A percentile compares a stretch with the other conserved stretches of the same genome.
Evolutionary conservation across 2,329 filamentous ascomycete genomes (phyloP).

Genomic region (Neocucurbitaria cava): DNA sequence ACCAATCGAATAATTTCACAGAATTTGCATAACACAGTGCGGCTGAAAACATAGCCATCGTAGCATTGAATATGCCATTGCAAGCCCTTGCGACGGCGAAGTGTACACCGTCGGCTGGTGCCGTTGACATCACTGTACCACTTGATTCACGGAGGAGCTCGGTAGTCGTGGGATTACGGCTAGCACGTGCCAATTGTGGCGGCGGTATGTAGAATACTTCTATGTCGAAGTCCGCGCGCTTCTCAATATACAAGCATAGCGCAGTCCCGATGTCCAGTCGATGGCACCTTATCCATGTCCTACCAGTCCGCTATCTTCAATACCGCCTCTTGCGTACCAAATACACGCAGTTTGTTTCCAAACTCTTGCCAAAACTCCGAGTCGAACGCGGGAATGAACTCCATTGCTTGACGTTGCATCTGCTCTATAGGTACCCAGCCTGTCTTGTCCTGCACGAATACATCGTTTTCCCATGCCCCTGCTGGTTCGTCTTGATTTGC

Average conservation of each 20-base stretch:
- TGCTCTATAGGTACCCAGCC: constrained; percentile 30
- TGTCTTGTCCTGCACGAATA: constrained; percentile 21
- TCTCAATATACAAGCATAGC: too few species aligned
- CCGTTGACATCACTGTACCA: not conserved
- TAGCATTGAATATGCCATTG: not conserved
- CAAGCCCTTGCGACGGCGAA: not conserved
- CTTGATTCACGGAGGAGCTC: not conserved
- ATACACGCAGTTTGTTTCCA: constrained; percentile 66
- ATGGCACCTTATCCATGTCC: not conserved
- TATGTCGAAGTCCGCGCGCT: too few species aligned
- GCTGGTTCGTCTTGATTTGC: not conserved
- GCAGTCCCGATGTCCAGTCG: too few species aligned
- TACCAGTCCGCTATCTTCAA: constrained; percentile 34
- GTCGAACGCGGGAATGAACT: constrained; percentile 60
- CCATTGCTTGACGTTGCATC: constrained; percentile 37
- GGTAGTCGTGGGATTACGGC: too few species aligned
- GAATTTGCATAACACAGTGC: not conserved
- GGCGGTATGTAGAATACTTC: too few species aligned
- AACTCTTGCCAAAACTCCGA: constrained; percentile 64
- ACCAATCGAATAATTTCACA: not conserved
- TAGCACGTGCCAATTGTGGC: too few species aligned
- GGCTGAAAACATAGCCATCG: not conserved
- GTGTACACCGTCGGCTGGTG: not conserved
- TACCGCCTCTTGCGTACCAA: constrained; percentile 62
- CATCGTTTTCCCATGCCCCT: constrained; percentile 30